Percentiles rank a stretch among this genome's conserved stretches.
Conservation (phyloP, 2,329 filamentous ascomycete genomes). For the Teratosphaeria gauchensis region DNA sequence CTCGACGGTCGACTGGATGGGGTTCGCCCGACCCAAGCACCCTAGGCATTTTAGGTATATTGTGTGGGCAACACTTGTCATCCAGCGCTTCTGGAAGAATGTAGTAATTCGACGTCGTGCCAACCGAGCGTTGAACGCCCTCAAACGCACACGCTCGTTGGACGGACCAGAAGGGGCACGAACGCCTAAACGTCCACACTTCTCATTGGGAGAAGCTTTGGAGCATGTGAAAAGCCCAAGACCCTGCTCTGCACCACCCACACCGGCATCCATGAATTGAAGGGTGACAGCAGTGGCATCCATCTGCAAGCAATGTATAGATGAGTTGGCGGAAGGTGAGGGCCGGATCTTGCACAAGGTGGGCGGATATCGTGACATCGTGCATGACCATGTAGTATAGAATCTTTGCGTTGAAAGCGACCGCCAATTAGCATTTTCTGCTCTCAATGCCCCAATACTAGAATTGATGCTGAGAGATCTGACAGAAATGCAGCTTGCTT, state of each 20-base stretch:
- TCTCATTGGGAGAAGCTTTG: background rate
- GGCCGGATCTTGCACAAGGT: no score
- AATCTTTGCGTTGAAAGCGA: no score
- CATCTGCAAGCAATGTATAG: background rate
- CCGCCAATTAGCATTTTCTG: no score
- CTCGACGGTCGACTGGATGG: no score
- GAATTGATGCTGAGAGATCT: no score
- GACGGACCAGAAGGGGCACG: background rate
- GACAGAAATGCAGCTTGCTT: no score
- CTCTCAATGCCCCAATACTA: no score
- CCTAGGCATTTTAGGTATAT: slow-evolving; percentile 2
- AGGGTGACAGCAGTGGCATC: background rate
- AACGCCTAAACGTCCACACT: background rate
- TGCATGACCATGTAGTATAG: no score
- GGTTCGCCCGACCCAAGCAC: no score
- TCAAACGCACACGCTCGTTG: background rate
- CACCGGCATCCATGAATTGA: background rate
- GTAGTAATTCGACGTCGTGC: background rate
- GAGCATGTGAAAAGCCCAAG: background rate
- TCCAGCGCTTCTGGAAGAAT: background rate
- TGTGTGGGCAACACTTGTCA: background rate
- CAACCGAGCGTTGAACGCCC: background rate
- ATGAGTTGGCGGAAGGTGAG: no score
- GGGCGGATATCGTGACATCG: no score
- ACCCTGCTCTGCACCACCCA: background rate